Base-by-base conservation (phyloP, 2,329 filamentous ascomycete genomes). In the Colletotrichum higginsianum region DNA sequence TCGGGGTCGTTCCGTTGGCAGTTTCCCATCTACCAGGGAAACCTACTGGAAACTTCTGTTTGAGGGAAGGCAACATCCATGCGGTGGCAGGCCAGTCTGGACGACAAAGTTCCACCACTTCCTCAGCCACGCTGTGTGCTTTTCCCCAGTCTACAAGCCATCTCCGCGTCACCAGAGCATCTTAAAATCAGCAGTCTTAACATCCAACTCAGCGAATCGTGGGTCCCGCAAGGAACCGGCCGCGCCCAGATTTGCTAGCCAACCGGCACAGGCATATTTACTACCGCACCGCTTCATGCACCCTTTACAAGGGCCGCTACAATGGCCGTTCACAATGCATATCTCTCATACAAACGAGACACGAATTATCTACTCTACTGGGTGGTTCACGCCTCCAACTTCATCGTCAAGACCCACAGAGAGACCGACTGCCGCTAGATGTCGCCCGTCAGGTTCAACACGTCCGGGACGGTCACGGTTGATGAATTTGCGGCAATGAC, bases 261-360 rank as follows among this genome's bases (percentile, higher is more conserved):
- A 9, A 6, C n/a, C 16, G 13, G 23, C 8, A 57, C 35, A 6
- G 35, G 40, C n/a, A 40, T 23, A 26, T 23, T 21, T 57, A 57
- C n/a, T 9, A 18, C 38, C n/a, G 13, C 23, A 57, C 40, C 55
- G 12, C 15, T 9, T 7, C 15, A 42, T 52, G 30, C n/a, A 23
- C 35, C 21, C 3, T 6, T 7, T 11, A 21, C n/a, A 13, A 18
- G 5, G 4, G 30, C 47, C 21, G 35, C n/a, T 42, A 42, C 4
- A 7, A 78, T 79, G 76, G 71, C 72, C 21, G 65, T 72, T 1
- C 76, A 75, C 2, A 82, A 82, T 52, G 62, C 75, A 0, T 85
- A 84, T 38, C 71, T 81, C 23, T 64, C 64, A 7, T 86, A 84
- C 75, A 86, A 84, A 67, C 78, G 75, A 42, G 80, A 85, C 53